These are phyloP conservation scores for Paracamarosporium sp. DNA, from an alignment of 2,329 filamentous ascomycete species.

Conservation along the genomic window DNA sequence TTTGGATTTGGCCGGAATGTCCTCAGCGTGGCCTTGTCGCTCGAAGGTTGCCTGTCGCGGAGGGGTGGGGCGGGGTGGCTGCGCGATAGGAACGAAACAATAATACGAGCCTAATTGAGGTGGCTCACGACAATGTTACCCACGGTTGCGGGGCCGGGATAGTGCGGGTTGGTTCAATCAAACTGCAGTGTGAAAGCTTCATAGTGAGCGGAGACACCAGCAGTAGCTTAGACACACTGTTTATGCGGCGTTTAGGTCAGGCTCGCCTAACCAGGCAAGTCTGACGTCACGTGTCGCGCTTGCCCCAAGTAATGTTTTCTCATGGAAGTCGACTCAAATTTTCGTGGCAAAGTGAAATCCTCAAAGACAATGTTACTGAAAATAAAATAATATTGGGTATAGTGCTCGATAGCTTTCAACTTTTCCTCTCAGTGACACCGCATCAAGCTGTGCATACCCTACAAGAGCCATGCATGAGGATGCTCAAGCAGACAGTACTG, in stretches of 20 bases:
- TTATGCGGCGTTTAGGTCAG: not conserved
- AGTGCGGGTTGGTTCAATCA: not conserved
- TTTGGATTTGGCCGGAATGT: not conserved
- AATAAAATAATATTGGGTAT: constrained; percentile 9
- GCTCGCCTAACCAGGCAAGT: not conserved
- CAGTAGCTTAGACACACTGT: not conserved
- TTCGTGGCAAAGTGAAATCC: not conserved
- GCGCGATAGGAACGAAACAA: not conserved
- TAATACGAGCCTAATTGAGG: not conserved
- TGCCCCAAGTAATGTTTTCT: not conserved
- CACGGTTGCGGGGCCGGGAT: not conserved
- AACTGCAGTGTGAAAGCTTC: not conserved
- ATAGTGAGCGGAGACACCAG: not conserved
- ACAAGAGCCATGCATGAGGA: no score
- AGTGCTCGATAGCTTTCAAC: constrained; percentile 4
- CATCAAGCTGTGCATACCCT: not conserved
- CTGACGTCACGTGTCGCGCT: constrained; percentile 9
- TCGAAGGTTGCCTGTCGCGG: not conserved
- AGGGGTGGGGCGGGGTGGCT: not conserved
- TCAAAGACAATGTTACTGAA: not conserved
- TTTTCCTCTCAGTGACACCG: not conserved
- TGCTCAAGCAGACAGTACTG: not conserved
- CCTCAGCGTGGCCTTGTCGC: not conserved
- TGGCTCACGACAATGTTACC: not conserved
- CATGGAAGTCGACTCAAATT: not conserved